phyloP scores from a whole-genome alignment of 169 alveolate genomes.

The Cryptosporidium meleagridis region DNA sequence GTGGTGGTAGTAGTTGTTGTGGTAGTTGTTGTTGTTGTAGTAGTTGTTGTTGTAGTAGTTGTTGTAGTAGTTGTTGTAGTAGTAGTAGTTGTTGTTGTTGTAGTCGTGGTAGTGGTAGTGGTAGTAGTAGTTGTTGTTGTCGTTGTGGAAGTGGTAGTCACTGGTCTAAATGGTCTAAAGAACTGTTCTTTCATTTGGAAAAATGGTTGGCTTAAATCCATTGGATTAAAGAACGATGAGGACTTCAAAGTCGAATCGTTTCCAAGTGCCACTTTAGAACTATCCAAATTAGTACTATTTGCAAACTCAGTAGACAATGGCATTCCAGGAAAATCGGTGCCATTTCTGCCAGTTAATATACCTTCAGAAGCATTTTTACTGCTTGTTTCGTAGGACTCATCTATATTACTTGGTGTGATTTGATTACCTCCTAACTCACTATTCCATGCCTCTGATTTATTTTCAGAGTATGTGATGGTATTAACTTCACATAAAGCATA shows the following conservation, averaged over 20 bases:
- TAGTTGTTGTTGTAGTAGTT: neutral
- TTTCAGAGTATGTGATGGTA: neutral
- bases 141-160: conserved; percentile 16
- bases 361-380: neutral
- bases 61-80: neutral
- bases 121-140: neutral
- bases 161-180: neutral
- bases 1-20: neutral
- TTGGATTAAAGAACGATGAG: conserved; percentile 10
- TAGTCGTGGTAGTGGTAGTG: conserved; percentile 37
- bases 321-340: neutral
- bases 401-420: neutral
- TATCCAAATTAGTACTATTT: neutral
- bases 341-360: neutral
- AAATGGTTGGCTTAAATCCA: conserved; percentile 20
- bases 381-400: neutral
- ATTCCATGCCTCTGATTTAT: neutral
- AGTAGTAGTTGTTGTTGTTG: conserved; percentile 10
- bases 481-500: conserved; percentile 2
- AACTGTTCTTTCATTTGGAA: conserved; percentile 19
- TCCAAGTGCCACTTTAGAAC: neutral
- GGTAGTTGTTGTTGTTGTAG: neutral
- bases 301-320: neutral
- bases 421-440: neutral
- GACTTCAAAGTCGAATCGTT: conserved; percentile 21